Evolutionary conservation across 345 rosid species (phyloP).

Genomic region (Aurinia saxatilis): DNA sequence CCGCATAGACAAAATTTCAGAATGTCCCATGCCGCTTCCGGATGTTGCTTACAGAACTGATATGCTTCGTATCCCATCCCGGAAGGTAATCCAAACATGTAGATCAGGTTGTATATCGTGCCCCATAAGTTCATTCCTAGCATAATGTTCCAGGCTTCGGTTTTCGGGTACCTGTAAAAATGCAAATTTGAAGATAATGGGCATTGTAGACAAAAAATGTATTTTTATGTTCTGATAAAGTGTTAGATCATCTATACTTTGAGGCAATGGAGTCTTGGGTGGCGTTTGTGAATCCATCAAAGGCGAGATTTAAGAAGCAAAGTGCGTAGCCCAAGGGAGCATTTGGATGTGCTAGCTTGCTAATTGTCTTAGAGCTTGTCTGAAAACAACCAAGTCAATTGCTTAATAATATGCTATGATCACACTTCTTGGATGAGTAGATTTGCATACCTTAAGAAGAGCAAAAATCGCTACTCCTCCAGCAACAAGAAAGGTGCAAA

Average conservation of each 20-base stretch:
- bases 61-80: constrained; percentile 71
- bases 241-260: constrained; percentile 35
- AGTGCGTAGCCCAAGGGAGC: constrained; percentile 88
- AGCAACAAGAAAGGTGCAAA: constrained; percentile 93
- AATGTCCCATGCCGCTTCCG: constrained; percentile 91
- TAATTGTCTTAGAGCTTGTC: constrained; percentile 89
- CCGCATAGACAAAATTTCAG: constrained; percentile 81
- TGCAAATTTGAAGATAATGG: not conserved
- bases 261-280: constrained; percentile 85
- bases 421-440: not conserved
- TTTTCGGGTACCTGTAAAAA: constrained; percentile 72
- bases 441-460: constrained; percentile 60
- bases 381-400: constrained; percentile 29
- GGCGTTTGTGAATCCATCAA: constrained; percentile 95
- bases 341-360: constrained; percentile 91
- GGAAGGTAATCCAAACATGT: constrained; percentile 83
- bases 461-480: constrained; percentile 96
- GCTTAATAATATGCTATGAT: not conserved
- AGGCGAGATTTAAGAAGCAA: constrained; percentile 83
- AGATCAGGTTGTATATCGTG: constrained; percentile 74
- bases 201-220: not conserved
- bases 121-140: constrained; percentile 97
- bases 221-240: not conserved
- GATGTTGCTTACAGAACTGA: constrained; percentile 74
- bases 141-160: constrained; percentile 94